These are phyloP conservation scores for Aspergillus sergii DNA, from an alignment of 2,329 filamentous ascomycete genomes.

Conservation along the genomic window DNA sequence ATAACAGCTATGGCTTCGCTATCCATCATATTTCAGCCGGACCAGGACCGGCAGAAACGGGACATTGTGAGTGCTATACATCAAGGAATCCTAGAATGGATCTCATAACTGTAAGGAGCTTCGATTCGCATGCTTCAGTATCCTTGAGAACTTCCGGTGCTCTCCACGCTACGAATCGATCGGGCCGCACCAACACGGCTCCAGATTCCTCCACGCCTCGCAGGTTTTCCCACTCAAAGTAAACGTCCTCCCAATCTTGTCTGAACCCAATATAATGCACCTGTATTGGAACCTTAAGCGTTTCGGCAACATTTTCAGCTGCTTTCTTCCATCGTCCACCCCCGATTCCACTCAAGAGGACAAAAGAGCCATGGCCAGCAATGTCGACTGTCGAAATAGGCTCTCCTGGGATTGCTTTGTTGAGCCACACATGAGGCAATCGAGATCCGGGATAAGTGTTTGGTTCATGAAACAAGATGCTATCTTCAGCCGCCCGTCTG, in stretches of 20 bases:
- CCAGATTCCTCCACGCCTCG: conserved; percentile 61
- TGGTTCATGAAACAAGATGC: conserved; percentile 47
- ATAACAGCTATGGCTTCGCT: too few species aligned
- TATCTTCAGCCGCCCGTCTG: conserved; percentile 38
- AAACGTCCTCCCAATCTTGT: conserved; percentile 64
- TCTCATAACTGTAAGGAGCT: conserved; percentile 27
- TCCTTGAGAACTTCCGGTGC: conserved; percentile 12
- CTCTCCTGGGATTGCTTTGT: conserved; percentile 49
- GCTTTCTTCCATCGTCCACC: conserved; percentile 58
- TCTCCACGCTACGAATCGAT: conserved; percentile 62
- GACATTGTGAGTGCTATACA: not conserved
- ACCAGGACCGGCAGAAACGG: too few species aligned
- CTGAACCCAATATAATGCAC: conserved; percentile 58
- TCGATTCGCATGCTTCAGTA: conserved; percentile 20
- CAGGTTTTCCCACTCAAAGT: conserved; percentile 60
- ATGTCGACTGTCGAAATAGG: conserved; percentile 62
- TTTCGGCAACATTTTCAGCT: conserved; percentile 41
- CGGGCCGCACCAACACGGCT: conserved; percentile 60
- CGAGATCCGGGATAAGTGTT: conserved; percentile 62
- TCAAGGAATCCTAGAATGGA: conserved; percentile 13
- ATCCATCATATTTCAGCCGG: too few species aligned
- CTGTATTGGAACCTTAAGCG: conserved; percentile 51
- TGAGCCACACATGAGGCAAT: conserved; percentile 66
- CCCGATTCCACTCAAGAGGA: conserved; percentile 57
- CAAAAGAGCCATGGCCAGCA: conserved; percentile 58